phyloP scores from a whole-genome alignment of 345 rosid genomes.

The Turritis glabra region DNA sequence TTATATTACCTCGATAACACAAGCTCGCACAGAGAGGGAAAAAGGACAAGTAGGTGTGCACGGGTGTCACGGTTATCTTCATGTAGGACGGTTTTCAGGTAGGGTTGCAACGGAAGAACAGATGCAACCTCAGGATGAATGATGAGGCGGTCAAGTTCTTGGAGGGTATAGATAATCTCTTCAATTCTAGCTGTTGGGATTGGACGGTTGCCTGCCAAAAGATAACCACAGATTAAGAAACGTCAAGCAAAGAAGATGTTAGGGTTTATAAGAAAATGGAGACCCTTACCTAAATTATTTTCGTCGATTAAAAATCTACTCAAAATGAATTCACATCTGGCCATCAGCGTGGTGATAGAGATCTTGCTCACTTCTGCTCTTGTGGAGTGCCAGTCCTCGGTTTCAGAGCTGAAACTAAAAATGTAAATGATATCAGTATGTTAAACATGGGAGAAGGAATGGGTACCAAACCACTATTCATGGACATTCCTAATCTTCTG shows the following conservation, averaged over 20 bases:
- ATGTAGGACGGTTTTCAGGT: constrained; percentile 51
- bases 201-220: constrained; percentile 61
- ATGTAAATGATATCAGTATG: constrained; percentile 8
- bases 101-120: constrained; percentile 62
- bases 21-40: constrained; percentile 86
- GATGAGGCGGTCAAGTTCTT: constrained; percentile 56
- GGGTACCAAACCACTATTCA: constrained; percentile 12
- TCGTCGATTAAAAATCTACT: constrained; percentile 73
- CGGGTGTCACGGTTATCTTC: constrained; percentile 42
- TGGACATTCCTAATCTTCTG: background rate
- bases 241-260: constrained; percentile 1
- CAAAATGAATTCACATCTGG: constrained; percentile 77
- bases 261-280: constrained; percentile 5
- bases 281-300: constrained; percentile 59
- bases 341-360: constrained; percentile 56
- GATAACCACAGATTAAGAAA: background rate
- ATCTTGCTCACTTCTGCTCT: constrained; percentile 80
- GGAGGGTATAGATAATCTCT: constrained; percentile 70
- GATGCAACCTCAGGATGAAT: constrained; percentile 73
- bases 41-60: constrained; percentile 80
- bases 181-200: constrained; percentile 78
- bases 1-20: constrained; percentile 68
- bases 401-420: constrained; percentile 54
- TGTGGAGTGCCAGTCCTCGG: constrained; percentile 54
- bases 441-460: constrained; percentile 18